Evolutionary conservation across 441 rosid species (phyloP), one percentile per base, ranked within the genome.

Genomic region (Kokia cookei): DNA sequence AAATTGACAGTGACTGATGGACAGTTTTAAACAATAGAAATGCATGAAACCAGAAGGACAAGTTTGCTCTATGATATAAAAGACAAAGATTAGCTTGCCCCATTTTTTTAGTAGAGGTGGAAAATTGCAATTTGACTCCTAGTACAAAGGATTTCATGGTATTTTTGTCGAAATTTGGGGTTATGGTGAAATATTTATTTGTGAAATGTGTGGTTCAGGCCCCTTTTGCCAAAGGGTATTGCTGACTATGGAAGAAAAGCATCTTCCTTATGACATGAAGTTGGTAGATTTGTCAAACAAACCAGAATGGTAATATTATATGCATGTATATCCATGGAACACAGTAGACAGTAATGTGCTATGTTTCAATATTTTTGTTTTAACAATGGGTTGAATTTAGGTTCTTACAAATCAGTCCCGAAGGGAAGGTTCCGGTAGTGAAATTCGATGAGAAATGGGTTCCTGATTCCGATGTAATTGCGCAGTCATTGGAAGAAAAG

Each of bases 391-490:
- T 22, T 66, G 55, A 55, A 59, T 24, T 11, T 78, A 94, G 99
- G 98, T 95, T 95, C 86, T 82, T 95, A 74, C 77, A 89, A 73
- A 74, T 93, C 73, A 91, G 84, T 63, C 90, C 96, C n/a, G 96
- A 93, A 85, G 99, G 98, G 64, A 93, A 95, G 85, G 97, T 94
- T 78, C 97, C 98, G 72, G 90, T 91, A 4, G 73, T 87, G 69
- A 93, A 91, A 70, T 81, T 95, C 67, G 98, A 90, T 76, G 94
- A 93, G 83, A 84, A 88, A 61, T 94, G 98, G 99, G 82, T 93
- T 87, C 89, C 97, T 1, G 99, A 94, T 82, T 94, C 98, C 6
- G 99, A 94, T 89, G 91, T 91, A 71, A 91, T 95, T 59, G 82
- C 99, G 2, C 91, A 89, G 47, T 22, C 90, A 37, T 76, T 95